These are phyloP conservation scores for Escovopsis weberi DNA, from an alignment of 2,329 filamentous ascomycete genomes.

Conservation along the genomic window DNA sequence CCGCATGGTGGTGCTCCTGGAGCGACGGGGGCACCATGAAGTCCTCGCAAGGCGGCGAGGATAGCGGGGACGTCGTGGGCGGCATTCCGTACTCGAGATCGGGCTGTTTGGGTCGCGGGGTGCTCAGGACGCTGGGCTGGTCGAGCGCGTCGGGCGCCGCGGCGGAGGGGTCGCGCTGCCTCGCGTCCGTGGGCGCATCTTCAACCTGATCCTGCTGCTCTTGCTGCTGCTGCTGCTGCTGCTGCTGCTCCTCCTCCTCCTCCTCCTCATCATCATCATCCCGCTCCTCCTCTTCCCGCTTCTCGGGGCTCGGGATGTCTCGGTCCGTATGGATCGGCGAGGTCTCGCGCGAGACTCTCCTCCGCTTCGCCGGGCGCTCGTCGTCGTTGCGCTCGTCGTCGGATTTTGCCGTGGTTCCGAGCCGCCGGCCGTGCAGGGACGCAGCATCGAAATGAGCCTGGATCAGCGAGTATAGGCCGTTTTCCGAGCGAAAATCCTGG, in stretches of 20 bases:
- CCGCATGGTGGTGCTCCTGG: too few species aligned
- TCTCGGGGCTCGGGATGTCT: conserved; percentile 5
- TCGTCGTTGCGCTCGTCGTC: conserved; percentile 12
- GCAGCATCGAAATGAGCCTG: conserved; percentile 49
- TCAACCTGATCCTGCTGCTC: too few species aligned
- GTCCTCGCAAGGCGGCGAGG: conserved; percentile 22
- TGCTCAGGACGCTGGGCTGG: conserved; percentile 3
- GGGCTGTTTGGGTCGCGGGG: conserved; percentile 5
- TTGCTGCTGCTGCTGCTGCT: too few species aligned
- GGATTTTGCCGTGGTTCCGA: conserved; percentile 10
- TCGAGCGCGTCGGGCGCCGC: conserved; percentile 1
- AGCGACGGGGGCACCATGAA: conserved; percentile 12
- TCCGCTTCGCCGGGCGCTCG: conserved; percentile 18
- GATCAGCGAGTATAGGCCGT: conserved; percentile 58
- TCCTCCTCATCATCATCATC: background rate
- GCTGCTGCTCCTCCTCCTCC: too few species aligned
- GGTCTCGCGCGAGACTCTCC: conserved; percentile 16
- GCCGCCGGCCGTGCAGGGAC: conserved; percentile 16
- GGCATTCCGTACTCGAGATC: conserved; percentile 8
- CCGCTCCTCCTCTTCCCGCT: conserved; percentile 11
- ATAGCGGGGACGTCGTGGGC: conserved; percentile 20
- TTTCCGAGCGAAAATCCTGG: conserved; percentile 58
- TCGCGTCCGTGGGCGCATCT: background rate
- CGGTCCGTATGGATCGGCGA: conserved; percentile 2
- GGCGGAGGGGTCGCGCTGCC: background rate